phyloP scores from a whole-genome alignment of 305 asterid species.

The Fraxinus dipetala region DNA sequence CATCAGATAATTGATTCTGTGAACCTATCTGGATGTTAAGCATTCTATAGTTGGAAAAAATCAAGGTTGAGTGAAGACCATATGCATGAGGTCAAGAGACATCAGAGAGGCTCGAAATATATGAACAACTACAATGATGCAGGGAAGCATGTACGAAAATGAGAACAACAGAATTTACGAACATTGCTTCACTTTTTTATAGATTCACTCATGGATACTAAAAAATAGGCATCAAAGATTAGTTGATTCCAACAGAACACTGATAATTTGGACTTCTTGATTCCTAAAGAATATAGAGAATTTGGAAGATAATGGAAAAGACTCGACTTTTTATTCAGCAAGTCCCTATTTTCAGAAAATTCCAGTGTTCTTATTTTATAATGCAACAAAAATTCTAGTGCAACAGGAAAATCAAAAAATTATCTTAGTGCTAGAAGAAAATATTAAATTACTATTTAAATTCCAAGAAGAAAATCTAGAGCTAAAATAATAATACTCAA shows the following conservation, averaged over 20 bases:
- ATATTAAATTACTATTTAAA: not conserved
- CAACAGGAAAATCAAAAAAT: not conserved
- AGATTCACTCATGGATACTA: not conserved
- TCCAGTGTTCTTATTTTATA: not conserved
- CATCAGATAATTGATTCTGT: not conserved
- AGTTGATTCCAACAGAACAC: not conserved
- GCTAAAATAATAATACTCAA: not conserved
- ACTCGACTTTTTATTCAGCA: not conserved
- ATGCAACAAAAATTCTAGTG: not conserved
- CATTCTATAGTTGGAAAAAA: not conserved
- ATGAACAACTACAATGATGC: slow-evolving; percentile 1
- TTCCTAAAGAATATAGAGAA: not conserved
- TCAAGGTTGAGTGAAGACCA: slow-evolving; percentile 2
- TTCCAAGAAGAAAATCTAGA: not conserved
- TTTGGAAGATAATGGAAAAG: not conserved
- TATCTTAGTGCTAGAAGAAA: not conserved
- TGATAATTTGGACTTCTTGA: not conserved
- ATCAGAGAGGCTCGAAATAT: not conserved
- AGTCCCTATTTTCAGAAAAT: not conserved
- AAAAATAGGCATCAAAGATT: not conserved
- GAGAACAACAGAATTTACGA: not conserved
- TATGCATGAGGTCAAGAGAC: not conserved
- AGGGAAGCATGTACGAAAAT: not conserved
- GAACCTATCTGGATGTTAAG: not conserved
- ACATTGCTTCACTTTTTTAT: not conserved